Evolutionary conservation across 2,329 filamentous ascomycete species (phyloP).

Genomic region (Fusarium camptoceras): DNA sequence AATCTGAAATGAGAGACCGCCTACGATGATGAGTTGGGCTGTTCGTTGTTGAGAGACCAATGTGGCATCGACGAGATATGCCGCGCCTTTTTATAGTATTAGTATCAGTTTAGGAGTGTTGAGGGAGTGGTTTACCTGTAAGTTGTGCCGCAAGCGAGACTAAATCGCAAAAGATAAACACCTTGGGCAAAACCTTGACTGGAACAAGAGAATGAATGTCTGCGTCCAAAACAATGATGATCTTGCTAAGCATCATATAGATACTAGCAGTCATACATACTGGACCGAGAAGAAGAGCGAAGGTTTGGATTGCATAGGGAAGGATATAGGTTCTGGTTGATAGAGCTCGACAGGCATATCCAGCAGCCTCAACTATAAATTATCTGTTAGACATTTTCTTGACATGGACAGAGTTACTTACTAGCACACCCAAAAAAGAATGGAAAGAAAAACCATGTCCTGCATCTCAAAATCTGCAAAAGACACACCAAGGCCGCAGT

Average conservation of each 20-base stretch:
- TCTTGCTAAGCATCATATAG: conserved; percentile 58
- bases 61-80: conserved; percentile 28
- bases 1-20: conserved; percentile 65
- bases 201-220: conserved; percentile 56
- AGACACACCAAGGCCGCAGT: conserved; percentile 52
- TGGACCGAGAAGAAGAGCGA: conserved; percentile 53
- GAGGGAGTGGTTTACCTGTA: background rate
- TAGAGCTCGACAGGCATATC: conserved; percentile 60
- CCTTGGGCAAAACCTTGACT: conserved; percentile 57
- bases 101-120: rapidly evolving
- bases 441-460: conserved; percentile 64
- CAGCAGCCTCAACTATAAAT: conserved; percentile 37
- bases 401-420: conserved; percentile 38
- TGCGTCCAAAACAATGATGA: conserved; percentile 53
- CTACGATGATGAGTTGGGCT: conserved; percentile 62
- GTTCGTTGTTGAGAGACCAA: conserved; percentile 37
- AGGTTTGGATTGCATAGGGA: conserved; percentile 53
- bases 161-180: conserved; percentile 62
- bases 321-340: conserved; percentile 50
- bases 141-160: conserved; percentile 53
- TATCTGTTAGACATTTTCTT: background rate
- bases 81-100: conserved; percentile 22
- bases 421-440: conserved; percentile 62
- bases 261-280: conserved; percentile 57
- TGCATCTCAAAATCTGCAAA: conserved; percentile 54